Percentiles rank a stretch among this genome's conserved stretches.
These are phyloP conservation scores for Globisporangium sylvaticum DNA, from an alignment of 352 stramenopile species.

Conservation along the genomic window DNA sequence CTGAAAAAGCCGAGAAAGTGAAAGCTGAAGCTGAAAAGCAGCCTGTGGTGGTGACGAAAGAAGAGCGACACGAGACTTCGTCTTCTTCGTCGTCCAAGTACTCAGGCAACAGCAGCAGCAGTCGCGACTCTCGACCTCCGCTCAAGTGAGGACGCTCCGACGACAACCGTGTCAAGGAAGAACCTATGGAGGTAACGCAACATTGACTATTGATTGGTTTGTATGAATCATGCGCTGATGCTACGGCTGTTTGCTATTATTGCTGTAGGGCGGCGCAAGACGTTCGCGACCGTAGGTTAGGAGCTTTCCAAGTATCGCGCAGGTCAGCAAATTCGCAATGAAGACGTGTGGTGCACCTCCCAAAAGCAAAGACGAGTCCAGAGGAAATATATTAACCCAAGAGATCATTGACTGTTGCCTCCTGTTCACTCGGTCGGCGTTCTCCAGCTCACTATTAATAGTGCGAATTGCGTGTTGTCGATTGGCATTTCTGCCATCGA, in stretches of 20 bases:
- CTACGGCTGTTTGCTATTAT: background rate
- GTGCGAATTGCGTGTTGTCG: background rate
- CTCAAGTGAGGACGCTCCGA: slow-evolving; percentile 31
- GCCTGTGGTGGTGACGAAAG: background rate
- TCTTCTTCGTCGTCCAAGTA: background rate
- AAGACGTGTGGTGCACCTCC: background rate
- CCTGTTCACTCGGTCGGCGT: background rate
- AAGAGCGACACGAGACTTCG: slow-evolving; percentile 3
- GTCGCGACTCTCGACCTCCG: slow-evolving; percentile 4
- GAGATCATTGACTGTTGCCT: background rate
- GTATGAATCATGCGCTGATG: background rate
- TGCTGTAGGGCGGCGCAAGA: background rate
- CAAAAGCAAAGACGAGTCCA: background rate
- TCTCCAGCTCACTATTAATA: background rate
- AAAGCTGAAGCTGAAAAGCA: background rate
- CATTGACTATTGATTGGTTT: background rate
- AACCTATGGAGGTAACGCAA: slow-evolving; percentile 25
- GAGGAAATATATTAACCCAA: slow-evolving; percentile 1
- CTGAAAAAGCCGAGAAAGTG: background rate
- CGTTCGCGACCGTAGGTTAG: slow-evolving; percentile 6
- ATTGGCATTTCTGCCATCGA: background rate
- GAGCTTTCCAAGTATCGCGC: background rate
- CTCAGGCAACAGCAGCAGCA: slow-evolving; percentile 1
- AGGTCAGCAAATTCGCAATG: background rate
- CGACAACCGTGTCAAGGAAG: slow-evolving; percentile 19